phyloP scores from a whole-genome alignment of 345 rosid species.

The Salix dunnii region DNA sequence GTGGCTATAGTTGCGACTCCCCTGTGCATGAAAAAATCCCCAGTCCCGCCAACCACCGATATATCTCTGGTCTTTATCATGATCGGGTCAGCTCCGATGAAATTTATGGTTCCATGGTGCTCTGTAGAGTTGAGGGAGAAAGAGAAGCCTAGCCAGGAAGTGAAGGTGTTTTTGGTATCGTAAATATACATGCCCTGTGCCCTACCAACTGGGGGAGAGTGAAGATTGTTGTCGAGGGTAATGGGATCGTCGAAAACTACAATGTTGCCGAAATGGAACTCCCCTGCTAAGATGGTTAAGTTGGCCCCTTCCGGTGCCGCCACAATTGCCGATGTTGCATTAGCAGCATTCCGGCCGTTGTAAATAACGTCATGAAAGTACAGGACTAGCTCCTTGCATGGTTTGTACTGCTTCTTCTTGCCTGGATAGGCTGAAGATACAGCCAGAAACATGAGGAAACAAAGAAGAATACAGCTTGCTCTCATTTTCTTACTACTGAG shows the following conservation, averaged over 20 bases:
- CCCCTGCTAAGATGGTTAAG: constrained; percentile 29
- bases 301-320: constrained; percentile 39
- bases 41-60: constrained; percentile 48
- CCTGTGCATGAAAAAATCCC: constrained; percentile 48
- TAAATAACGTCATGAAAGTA: constrained; percentile 51
- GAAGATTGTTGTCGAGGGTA: constrained; percentile 46
- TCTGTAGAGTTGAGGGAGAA: constrained; percentile 39
- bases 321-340: constrained; percentile 44
- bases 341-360: constrained; percentile 41
- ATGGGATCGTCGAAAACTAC: constrained; percentile 52
- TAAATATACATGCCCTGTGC: constrained; percentile 52
- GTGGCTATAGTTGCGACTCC: constrained; percentile 48
- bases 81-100: constrained; percentile 42
- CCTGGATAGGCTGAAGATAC: neutral
- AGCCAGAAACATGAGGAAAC: constrained; percentile 4
- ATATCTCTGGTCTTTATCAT: constrained; percentile 43
- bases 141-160: constrained; percentile 49
- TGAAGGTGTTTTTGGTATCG: constrained; percentile 40
- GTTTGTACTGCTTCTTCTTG: constrained; percentile 17
- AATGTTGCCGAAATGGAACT: constrained; percentile 42
- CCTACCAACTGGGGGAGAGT: constrained; percentile 36
- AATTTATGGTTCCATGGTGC: constrained; percentile 35
- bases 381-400: constrained; percentile 37
- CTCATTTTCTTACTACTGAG: neutral
- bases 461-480: constrained; percentile 1